Conservation (phyloP, 2,329 filamentous ascomycete species). For the Sarocladium oryzae region DNA sequence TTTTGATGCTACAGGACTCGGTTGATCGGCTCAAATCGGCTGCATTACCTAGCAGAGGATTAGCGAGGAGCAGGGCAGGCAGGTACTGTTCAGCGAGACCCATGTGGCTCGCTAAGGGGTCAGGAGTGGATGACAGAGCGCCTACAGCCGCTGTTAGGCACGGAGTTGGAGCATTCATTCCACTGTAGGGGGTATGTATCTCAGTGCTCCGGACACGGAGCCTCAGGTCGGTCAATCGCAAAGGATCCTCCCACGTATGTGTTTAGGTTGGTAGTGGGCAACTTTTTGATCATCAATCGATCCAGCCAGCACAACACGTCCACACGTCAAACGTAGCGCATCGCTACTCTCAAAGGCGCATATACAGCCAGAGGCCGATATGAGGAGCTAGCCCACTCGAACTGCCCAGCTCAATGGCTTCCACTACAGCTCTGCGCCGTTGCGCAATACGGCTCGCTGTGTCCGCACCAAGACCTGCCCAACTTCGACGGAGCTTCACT, state of each 20-base stretch:
- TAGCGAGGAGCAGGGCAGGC: neutral
- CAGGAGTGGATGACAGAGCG: neutral
- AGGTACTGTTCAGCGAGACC: neutral
- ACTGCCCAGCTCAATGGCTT: conserved; percentile 12
- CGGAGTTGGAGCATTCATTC: neutral
- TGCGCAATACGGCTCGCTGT: conserved; percentile 16
- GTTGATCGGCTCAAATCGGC: neutral
- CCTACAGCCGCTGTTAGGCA: neutral
- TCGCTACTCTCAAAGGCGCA: neutral
- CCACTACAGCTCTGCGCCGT: neutral
- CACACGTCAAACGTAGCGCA: neutral
- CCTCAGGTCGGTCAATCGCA: too few relatives aligned
- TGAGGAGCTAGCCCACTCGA: conserved; percentile 10
- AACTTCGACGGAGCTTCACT: conserved; percentile 18
- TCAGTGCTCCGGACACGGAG: neutral
- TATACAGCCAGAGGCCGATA: neutral
- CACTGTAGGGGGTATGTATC: neutral
- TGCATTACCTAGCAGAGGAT: too few relatives aligned
- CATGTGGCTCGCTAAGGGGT: neutral
- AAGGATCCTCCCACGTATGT: too few relatives aligned
- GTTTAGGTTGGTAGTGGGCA: too few relatives aligned
- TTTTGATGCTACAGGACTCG: conserved; percentile 4
- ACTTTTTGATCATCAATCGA: neutral
- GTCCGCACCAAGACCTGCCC: conserved; percentile 18
- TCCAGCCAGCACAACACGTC: neutral